Percentiles rank a stretch among this genome's conserved stretches.
Evolutionary conservation across 345 rosid genomes (phyloP).

Genomic region (Rhodamnia rubescens): DNA sequence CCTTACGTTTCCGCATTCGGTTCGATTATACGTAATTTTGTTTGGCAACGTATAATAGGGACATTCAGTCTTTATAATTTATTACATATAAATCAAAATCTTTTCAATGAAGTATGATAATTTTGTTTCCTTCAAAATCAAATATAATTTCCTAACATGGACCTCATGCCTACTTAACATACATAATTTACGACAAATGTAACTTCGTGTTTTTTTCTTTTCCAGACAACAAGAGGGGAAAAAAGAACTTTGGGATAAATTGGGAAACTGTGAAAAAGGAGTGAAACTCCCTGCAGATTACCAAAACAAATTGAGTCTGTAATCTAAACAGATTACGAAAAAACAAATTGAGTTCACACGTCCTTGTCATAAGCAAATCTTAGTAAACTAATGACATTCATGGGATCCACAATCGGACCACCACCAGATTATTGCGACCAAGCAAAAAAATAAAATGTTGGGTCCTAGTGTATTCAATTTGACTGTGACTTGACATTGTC

Average conservation of each 20-base stretch:
- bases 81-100: no score
- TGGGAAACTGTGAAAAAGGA: no score
- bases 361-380: background rate
- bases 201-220: background rate
- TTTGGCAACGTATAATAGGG: no score
- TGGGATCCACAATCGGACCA: no score
- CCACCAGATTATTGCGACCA: background rate
- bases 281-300: background rate
- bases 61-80: no score
- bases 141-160: no score
- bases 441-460: background rate
- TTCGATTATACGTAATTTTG: no score
- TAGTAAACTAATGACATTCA: background rate
- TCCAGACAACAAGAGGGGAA: background rate
- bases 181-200: background rate
- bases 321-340: no score
- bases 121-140: no score
- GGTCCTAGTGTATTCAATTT: background rate
- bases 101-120: no score
- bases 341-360: background rate
- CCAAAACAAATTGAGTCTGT: background rate
- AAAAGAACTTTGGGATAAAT: background rate
- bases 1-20: no score
- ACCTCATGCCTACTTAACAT: background rate
- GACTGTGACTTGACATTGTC: background rate